These are phyloP conservation scores for Phoma herbarum DNA, from an alignment of 2,329 filamentous ascomycete species.

Conservation along the genomic window DNA sequence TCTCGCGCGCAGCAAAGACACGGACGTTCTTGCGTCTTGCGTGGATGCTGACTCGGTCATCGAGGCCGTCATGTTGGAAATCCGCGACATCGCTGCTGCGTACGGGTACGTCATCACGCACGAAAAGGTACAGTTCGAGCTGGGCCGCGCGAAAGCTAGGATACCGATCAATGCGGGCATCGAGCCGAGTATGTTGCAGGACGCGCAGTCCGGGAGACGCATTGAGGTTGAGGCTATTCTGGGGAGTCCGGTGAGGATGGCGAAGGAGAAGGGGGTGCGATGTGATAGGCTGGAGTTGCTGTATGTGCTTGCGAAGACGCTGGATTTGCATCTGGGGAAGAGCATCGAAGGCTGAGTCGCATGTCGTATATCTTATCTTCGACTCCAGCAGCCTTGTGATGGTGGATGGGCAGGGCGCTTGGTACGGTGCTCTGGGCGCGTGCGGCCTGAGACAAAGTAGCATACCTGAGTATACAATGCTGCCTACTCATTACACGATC, in stretches of 20 bases:
- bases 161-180: conserved; percentile 50
- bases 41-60: conserved; percentile 50
- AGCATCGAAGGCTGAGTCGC: neutral
- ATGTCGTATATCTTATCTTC: neutral
- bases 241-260: conserved; percentile 57
- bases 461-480: neutral
- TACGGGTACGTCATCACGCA: conserved; percentile 52
- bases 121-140: conserved; percentile 50
- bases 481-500: neutral
- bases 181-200: conserved; percentile 61
- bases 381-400: neutral
- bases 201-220: conserved; percentile 52
- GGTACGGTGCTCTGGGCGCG: neutral
- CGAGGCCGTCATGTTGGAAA: conserved; percentile 57
- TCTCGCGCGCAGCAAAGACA: conserved; percentile 63
- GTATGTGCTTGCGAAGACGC: conserved; percentile 56
- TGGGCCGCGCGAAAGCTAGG: conserved; percentile 51
- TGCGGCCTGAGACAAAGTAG: neutral
- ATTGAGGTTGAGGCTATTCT: conserved; percentile 63
- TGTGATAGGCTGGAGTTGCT: conserved; percentile 56
- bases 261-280: conserved; percentile 50
- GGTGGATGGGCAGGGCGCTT: neutral
- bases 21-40: conserved; percentile 58
- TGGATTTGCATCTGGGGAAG: conserved; percentile 48
- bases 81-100: conserved; percentile 53